Conservation (phyloP, 768 basidiomycete genomes). For the Amanita exitialis region DNA sequence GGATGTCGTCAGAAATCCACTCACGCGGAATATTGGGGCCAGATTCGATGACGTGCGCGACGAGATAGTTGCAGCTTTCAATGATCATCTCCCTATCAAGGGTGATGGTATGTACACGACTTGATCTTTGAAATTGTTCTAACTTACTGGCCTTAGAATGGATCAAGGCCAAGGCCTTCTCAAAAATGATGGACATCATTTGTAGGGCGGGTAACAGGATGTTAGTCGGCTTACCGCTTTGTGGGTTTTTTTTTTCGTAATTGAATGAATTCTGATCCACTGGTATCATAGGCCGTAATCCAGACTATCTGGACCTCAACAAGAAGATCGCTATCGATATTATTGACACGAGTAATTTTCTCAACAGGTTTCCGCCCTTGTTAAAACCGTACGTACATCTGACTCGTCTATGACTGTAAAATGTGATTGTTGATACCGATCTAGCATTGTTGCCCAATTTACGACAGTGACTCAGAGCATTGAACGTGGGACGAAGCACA, state of each 20-base stretch:
- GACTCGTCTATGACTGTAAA: not conserved
- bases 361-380: slow-evolving; percentile 16
- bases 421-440: not conserved
- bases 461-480: slow-evolving; percentile 7
- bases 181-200: slow-evolving; percentile 13
- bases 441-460: slow-evolving; percentile 11
- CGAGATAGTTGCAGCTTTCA: slow-evolving; percentile 14
- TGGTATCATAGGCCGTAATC: slow-evolving; percentile 12
- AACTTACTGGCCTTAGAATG: slow-evolving; percentile 9
- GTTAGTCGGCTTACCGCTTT: slow-evolving; percentile 19
- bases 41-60: slow-evolving; percentile 16
- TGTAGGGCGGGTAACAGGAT: slow-evolving; percentile 13
- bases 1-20: slow-evolving; percentile 14
- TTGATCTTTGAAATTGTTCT: not conserved
- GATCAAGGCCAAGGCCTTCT: slow-evolving; percentile 8
- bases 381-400: slow-evolving; percentile 13
- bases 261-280: not conserved
- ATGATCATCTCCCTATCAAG: slow-evolving; percentile 10
- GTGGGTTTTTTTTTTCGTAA: slow-evolving; percentile 8
- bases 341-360: slow-evolving; percentile 11
- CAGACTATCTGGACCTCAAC: slow-evolving; percentile 11
- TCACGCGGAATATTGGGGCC: slow-evolving; percentile 18
- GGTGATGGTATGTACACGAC: not conserved
- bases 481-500: slow-evolving; percentile 12
- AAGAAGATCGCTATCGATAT: slow-evolving; percentile 10